A percentile compares a stretch with the other conserved stretches of the same genome.
phyloP scores from a whole-genome alignment of 192 early-diverging fungal species.

The Coemansia sp. region DNA sequence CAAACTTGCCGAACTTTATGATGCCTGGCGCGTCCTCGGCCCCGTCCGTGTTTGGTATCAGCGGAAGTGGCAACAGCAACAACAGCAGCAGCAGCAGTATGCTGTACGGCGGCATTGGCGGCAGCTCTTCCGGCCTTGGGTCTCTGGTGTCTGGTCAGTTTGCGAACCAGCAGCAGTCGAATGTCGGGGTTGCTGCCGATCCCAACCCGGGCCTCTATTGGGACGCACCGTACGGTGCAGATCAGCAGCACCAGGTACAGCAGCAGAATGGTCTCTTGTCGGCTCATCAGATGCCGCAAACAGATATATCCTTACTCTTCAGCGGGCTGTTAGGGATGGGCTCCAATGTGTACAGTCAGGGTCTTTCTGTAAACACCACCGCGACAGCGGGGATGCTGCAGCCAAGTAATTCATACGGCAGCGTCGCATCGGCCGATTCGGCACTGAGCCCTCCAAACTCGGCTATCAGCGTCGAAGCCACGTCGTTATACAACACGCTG shows the following conservation, averaged over 20 bases:
- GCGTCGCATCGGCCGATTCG: background rate
- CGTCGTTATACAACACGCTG: constrained; percentile 40
- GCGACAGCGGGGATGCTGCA: background rate
- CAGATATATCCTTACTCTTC: constrained; percentile 26
- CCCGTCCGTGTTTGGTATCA: background rate
- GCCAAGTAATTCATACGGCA: background rate
- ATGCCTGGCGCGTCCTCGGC: constrained; percentile 17
- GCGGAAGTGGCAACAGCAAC: background rate
- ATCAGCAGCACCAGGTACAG: background rate
- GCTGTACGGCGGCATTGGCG: constrained; percentile 8
- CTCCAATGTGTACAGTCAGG: constrained; percentile 2
- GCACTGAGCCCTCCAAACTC: constrained; percentile 8
- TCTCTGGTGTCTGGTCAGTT: background rate
- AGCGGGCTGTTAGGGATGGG: constrained; percentile 27
- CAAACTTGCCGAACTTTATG: constrained; percentile 52
- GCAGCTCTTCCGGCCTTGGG: constrained; percentile 1
- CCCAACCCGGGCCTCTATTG: constrained; percentile 8
- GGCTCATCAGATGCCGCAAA: constrained; percentile 9
- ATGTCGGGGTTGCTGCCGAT: background rate
- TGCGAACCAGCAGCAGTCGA: constrained; percentile 9
- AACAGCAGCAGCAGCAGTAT: background rate
- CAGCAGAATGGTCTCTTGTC: background rate
- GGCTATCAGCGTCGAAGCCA: constrained; percentile 13
- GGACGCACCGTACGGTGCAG: constrained; percentile 10
- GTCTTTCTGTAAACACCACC: background rate